phyloP scores from a whole-genome alignment of 108 stramenopile genomes.

The Cylindrotheca fusiformis region DNA sequence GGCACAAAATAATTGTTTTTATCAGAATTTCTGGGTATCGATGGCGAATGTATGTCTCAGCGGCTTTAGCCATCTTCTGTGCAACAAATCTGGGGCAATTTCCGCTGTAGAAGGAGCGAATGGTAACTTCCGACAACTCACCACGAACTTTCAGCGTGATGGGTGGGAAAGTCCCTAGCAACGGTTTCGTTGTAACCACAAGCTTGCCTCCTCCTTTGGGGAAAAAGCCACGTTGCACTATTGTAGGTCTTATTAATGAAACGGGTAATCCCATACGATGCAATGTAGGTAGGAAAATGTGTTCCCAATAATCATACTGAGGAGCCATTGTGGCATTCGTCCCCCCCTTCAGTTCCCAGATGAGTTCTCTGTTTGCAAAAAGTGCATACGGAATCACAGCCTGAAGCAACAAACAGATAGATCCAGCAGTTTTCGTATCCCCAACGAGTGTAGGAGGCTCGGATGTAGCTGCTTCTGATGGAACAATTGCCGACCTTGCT shows the following conservation, averaged over 20 bases:
- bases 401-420: conserved; percentile 64
- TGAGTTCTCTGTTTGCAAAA: conserved; percentile 4
- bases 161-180: conserved; percentile 27
- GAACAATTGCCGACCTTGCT: neutral
- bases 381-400: conserved; percentile 55
- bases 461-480: neutral
- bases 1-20: conserved; percentile 22
- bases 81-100: conserved; percentile 40
- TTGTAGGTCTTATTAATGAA: conserved; percentile 6
- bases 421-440: conserved; percentile 67
- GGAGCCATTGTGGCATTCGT: conserved; percentile 72
- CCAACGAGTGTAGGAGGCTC: conserved; percentile 15
- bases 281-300: conserved; percentile 43
- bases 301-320: conserved; percentile 60
- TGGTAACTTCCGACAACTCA: conserved; percentile 21
- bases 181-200: conserved; percentile 19
- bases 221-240: conserved; percentile 37
- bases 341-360: conserved; percentile 42
- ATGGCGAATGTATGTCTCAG: conserved; percentile 23
- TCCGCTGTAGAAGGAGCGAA: conserved; percentile 54
- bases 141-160: conserved; percentile 46
- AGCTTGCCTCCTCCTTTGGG: conserved; percentile 53
- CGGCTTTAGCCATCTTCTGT: conserved; percentile 39
- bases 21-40: conserved; percentile 4
- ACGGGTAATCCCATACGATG: neutral